Evolutionary conservation across 768 basidiomycete species (phyloP), one percentile per base, ranked within the genome.

Genomic region (Rhizopogon sp.): DNA sequence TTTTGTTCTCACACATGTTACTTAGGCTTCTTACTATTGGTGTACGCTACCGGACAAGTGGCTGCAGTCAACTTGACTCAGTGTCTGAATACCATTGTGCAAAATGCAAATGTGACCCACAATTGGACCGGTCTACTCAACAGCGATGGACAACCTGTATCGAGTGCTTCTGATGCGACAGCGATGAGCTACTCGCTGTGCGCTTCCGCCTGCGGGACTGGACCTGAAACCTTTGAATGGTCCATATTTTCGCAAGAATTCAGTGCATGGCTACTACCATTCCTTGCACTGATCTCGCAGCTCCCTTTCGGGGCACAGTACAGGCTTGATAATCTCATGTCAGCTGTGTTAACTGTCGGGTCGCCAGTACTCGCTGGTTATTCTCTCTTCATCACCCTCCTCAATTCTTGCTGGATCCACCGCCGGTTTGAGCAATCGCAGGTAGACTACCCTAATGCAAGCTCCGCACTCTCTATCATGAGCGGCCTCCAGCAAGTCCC

Each of bases 251-350:
- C 66, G 0, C 73, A 74, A 43, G 66, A 75, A 43, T 78, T 73
- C 58, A 66, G 68, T 10, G 58, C 75, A 0, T 80, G 78, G 79
- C 65, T 79, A 3, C 54, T 80, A 5, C 79, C 79, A 5, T 79
- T 75, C 69, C 69, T 80, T 10, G 76, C 78, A 0, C 58, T 80
- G 6, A 63, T 79, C 14, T 76, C 77, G 0, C 77, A 78, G 44
- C 71, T 80, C 16, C 79, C 78, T 0, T 80, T 77, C 25, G 77
- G 77, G 9, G 68, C 72, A 33, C 69, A 70, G 47, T 25, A 25
- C 25, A 71, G 62, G 29, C 58, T 68, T 16, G 75, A 76, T n/a
- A 77, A 79, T 49, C 62, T 78, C 37, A 65, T 70, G 56, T 72
- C 76, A 5, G 70, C 72, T 20, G 14, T 79, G 9, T 64, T 79